Conservation (phyloP, 768 basidiomycete genomes). For the Hericium erinaceus region DNA sequence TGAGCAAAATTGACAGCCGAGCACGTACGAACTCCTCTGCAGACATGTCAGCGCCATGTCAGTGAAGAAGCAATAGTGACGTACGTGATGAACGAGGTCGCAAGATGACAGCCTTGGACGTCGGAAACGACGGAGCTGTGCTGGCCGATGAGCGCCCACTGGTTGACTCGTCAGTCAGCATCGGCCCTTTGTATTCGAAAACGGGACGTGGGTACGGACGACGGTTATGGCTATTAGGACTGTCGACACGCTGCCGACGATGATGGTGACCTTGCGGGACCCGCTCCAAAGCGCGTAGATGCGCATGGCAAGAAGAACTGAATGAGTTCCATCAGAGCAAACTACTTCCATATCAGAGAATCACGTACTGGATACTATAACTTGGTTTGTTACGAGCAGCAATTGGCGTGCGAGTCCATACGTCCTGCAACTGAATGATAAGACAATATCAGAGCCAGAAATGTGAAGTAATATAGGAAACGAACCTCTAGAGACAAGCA, state of each 20-base stretch:
- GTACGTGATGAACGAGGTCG: conserved; percentile 15
- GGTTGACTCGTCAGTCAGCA: background rate
- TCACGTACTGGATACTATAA: conserved; percentile 36
- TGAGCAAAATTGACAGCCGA: no score
- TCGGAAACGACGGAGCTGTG: conserved; percentile 1
- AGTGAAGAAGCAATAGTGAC: conserved; percentile 2
- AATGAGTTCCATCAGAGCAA: background rate
- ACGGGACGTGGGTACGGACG: conserved; percentile 23
- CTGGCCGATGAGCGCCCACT: conserved; percentile 39
- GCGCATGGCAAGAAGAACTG: conserved; percentile 37
- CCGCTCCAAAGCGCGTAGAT: conserved; percentile 41
- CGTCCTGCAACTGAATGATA: conserved; percentile 27
- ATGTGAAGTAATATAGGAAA: background rate
- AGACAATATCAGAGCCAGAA: background rate
- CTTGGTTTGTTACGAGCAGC: conserved; percentile 33
- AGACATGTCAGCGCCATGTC: background rate
- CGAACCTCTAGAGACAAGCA: conserved; percentile 12
- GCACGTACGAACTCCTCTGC: no score
- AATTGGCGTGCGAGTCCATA: conserved; percentile 33
- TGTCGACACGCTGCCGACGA: conserved; percentile 25
- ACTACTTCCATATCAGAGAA: background rate
- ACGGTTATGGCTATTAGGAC: conserved; percentile 23
- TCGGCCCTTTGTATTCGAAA: background rate
- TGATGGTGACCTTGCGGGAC: conserved; percentile 27
- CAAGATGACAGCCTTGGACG: conserved; percentile 15